phyloP scores from a whole-genome alignment of 768 basidiomycete genomes.

The Gloeostereum incarnatum region DNA sequence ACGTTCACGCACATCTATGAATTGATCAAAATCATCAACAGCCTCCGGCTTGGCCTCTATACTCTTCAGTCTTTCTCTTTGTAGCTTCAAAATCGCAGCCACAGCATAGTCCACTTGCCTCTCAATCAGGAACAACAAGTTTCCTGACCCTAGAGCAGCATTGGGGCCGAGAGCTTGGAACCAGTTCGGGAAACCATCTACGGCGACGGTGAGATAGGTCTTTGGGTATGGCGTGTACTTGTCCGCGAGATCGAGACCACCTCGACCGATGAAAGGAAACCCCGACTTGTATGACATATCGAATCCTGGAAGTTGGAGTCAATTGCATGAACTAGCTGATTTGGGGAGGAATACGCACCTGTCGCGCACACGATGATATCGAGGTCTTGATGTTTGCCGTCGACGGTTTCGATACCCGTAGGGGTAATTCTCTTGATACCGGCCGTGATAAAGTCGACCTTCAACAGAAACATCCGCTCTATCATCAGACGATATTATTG shows the following conservation, averaged over 20 bases:
- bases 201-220: constrained; percentile 49
- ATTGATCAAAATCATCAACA: constrained; percentile 52
- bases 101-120: constrained; percentile 49
- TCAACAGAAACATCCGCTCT: not conserved
- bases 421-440: constrained; percentile 42
- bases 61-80: constrained; percentile 52
- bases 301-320: constrained; percentile 27
- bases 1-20: constrained; percentile 35
- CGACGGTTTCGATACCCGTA: constrained; percentile 45
- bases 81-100: constrained; percentile 45
- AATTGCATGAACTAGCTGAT: not conserved
- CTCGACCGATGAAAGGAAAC: constrained; percentile 45
- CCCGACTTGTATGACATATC: constrained; percentile 38
- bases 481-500: no score
- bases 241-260: constrained; percentile 41
- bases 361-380: constrained; percentile 61
- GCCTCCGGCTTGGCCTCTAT: constrained; percentile 53
- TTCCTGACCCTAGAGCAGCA: constrained; percentile 42
- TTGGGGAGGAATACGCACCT: constrained; percentile 21
- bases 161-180: constrained; percentile 53
- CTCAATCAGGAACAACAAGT: constrained; percentile 46
- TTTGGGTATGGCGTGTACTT: constrained; percentile 44
- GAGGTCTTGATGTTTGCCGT: constrained; percentile 44
- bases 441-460: constrained; percentile 46
- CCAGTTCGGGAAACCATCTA: constrained; percentile 65